phyloP scores from a whole-genome alignment of 73 alveolate species.

The Paramecium biaurelia region DNA sequence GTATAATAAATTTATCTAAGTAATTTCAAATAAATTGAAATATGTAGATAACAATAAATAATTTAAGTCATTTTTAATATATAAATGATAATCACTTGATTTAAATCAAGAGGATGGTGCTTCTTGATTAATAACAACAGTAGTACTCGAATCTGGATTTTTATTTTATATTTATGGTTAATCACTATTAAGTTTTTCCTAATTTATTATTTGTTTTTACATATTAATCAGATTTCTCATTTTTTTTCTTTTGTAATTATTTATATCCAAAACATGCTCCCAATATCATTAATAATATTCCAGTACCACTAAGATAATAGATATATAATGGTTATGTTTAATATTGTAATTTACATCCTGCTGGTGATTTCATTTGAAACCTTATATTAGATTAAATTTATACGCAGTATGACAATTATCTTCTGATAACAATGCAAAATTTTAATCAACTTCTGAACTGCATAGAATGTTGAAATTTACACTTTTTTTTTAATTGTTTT shows the following conservation, averaged over 20 bases:
- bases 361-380: conserved; percentile 42
- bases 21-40: no score
- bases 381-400: neutral
- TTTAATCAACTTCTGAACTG: neutral
- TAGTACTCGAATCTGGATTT: neutral
- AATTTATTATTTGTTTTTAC: neutral
- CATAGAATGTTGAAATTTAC: conserved; percentile 6
- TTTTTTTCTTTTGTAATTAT: neutral
- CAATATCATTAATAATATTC: neutral
- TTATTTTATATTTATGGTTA: neutral
- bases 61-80: neutral
- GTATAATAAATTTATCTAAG: no score
- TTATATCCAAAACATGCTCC: neutral
- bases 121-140: neutral
- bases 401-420: conserved; percentile 23
- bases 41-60: no score
- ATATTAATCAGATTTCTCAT: neutral
- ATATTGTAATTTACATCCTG: conserved; percentile 4
- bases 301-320: neutral
- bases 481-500: neutral
- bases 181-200: neutral
- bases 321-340: neutral
- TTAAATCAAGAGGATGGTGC: neutral
- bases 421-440: neutral
- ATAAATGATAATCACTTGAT: neutral